These are phyloP conservation scores for Magnaporthiopsis rhizophila DNA, from an alignment of 2,329 filamentous ascomycete genomes.

Conservation along the genomic window DNA sequence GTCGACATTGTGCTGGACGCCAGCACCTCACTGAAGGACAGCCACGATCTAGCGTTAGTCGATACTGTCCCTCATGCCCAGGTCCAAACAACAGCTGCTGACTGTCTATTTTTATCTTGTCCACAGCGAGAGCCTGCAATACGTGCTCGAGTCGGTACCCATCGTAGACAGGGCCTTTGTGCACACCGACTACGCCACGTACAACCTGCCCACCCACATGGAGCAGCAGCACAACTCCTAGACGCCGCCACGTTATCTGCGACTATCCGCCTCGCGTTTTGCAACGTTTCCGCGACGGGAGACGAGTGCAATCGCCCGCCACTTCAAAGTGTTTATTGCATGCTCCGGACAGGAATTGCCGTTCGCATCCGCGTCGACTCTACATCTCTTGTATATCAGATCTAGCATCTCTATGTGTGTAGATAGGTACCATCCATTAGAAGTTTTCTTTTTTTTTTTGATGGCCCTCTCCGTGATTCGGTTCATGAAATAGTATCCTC, in stretches of 20 bases:
- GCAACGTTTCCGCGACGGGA: neutral
- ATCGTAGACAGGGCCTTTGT: slow-evolving; percentile 68
- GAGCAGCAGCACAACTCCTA: slow-evolving; percentile 24
- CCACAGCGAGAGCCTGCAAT: slow-evolving; percentile 61
- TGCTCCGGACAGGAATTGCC: neutral
- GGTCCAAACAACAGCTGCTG: neutral
- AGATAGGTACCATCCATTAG: too few species aligned
- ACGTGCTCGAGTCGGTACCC: slow-evolving; percentile 77
- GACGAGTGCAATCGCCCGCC: neutral
- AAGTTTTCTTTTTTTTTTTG: too few species aligned
- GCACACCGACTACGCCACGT: slow-evolving; percentile 56
- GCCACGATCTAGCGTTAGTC: slow-evolving; percentile 60
- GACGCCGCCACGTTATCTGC: neutral
- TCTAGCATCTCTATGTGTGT: too few species aligned
- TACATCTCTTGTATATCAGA: too few species aligned
- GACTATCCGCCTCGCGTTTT: neutral
- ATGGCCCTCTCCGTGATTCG: too few species aligned
- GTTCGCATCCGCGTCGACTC: too few species aligned
- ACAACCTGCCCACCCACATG: slow-evolving; percentile 55
- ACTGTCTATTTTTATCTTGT: neutral
- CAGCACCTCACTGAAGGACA: slow-evolving; percentile 66
- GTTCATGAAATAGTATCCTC: too few species aligned
- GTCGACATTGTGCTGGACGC: slow-evolving; percentile 80
- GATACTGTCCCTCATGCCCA: neutral
- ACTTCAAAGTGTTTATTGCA: neutral